Conservation (phyloP, 352 stramenopile species). For the Globisporangium canariense region DNA sequence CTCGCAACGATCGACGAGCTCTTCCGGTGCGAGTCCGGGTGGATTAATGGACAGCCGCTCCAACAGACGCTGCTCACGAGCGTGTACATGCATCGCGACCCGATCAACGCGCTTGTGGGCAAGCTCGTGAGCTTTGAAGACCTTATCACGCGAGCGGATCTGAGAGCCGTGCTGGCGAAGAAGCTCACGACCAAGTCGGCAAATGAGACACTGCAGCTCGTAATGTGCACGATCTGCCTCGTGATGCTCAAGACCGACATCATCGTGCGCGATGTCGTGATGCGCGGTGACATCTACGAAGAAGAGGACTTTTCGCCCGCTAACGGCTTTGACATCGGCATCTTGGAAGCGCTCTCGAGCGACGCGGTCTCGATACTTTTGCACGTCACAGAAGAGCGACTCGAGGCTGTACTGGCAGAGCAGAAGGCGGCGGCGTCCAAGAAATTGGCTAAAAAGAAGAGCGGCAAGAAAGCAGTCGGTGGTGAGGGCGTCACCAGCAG, state of each 20-base stretch:
- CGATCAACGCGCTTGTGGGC: slow-evolving; percentile 69
- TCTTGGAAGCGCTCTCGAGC: slow-evolving; percentile 36
- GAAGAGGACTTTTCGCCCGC: slow-evolving; percentile 93
- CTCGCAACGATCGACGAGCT: slow-evolving; percentile 75
- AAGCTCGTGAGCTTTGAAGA: slow-evolving; percentile 19
- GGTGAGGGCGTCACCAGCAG: slow-evolving; percentile 3
- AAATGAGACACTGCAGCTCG: slow-evolving; percentile 59
- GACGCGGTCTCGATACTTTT: slow-evolving; percentile 42
- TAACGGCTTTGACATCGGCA: slow-evolving; percentile 57
- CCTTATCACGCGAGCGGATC: slow-evolving; percentile 21
- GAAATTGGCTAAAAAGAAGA: slow-evolving; percentile 70
- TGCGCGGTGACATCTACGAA: slow-evolving; percentile 95
- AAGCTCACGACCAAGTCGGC: slow-evolving; percentile 28
- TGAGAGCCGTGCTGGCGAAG: slow-evolving; percentile 26
- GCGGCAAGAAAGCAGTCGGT: slow-evolving; percentile 30
- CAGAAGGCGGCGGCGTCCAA: slow-evolving; percentile 36
- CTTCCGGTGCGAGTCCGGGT: slow-evolving; percentile 73
- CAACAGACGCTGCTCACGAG: slow-evolving; percentile 89
- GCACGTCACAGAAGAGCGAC: slow-evolving; percentile 37
- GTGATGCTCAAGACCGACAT: slow-evolving; percentile 75
- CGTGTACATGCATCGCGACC: slow-evolving; percentile 83
- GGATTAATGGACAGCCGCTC: slow-evolving; percentile 81
- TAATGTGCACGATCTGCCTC: slow-evolving; percentile 67
- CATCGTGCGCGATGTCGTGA: slow-evolving; percentile 74
- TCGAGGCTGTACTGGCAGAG: slow-evolving; percentile 38